Evolutionary conservation across 2,329 filamentous ascomycete genomes (phyloP), one percentile per base, ranked within the genome.

Genomic region (Trichoderma simmonsii): DNA sequence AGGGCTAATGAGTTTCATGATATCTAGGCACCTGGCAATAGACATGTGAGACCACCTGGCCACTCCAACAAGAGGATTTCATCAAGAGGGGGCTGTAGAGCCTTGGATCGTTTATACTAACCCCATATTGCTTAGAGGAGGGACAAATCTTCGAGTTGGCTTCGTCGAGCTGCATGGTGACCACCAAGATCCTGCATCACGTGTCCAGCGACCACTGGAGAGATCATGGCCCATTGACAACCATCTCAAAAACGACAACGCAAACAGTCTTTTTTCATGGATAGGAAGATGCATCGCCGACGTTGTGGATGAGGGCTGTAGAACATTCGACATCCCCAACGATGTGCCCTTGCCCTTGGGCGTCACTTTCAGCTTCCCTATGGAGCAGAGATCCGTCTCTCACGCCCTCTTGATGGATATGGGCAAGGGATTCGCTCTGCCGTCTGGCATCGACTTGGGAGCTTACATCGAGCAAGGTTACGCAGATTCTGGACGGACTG

Each of bases 191-290:
- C 69, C 77, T 61, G 72, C 77, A n/a, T 54, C 77, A 26, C 85
- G 85, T 57, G 83, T 92, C 36, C 84, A 84, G 43, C 85, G 90
- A 61, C 86, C 88, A 6, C 81, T 93, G 70, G 92, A 94, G 79
- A 90, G 86, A 74, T 88, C 88, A 69, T 94, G 92, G 92, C 88
- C 91, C 8, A 95, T 95, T 76, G 87, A 87, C 62, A 89, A 94
- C 56, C 88, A 91, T 70, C 81, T 94, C 74, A 94, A 94, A 78
- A 89, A 88, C 79, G 89, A 94, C 75, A 91, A 94, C 74, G 89
- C 91, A 1, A 90, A 93, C 71, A 89, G 90, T 71, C 83, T 95
- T 2, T 96, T 96, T 79, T 82, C 86, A n/a, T 96, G 93, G 93
- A 93, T 96, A 75, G 93, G 93, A 30, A 85, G 88, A 76, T 92